Base-by-base conservation (phyloP, 2,329 filamentous ascomycete species). In the Pseudocercospora cruenta region DNA sequence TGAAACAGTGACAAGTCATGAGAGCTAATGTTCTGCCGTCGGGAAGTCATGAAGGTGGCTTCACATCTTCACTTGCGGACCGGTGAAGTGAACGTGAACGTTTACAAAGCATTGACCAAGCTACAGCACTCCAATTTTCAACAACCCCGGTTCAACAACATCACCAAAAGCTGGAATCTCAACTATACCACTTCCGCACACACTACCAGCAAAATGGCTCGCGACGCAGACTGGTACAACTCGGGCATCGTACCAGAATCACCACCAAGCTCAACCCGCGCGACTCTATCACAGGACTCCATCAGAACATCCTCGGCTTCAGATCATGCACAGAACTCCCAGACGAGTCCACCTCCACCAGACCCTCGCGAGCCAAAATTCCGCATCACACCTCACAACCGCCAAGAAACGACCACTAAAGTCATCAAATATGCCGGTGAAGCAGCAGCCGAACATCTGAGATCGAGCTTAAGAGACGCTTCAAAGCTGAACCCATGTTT, bases 401-500 rank as follows among this genome's bases (percentile, higher is more conserved):
- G 55, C 26, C 55, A 39, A 21, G 16, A 21, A 14, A 43, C 33
- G 7, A 28, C 43, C 4, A 14, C 10, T 2, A 61, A 62, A 39
- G 10, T 63, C 16, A 54, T 63, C 2, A 54, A 28, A 12, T 60
- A 54, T 9, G 51, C 64, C 2, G 64, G 54, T 3, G 9, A 33
- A n/a, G 60, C 47, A 12, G 64, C 64, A n/a, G 26, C 6, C 8
- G 45, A 55, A 0, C 24, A 58, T 1, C 19, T 57, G 14, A 9
- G 4, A n/a, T 9, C 36, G 7, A 45, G 31, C 8, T 26, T 62
- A 31, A 53, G 31, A n/a, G 54, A 31, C 10, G 55, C 45, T 0
- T 28, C 19, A 0, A 33, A 22, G 1, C 33, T 63, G 1, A 67
- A 67, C n/a, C 58, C 62, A 1, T 64, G 49, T 14, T 33, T 67